phyloP scores from a whole-genome alignment of 305 asterid genomes.

The Fraxinus paxiana region DNA sequence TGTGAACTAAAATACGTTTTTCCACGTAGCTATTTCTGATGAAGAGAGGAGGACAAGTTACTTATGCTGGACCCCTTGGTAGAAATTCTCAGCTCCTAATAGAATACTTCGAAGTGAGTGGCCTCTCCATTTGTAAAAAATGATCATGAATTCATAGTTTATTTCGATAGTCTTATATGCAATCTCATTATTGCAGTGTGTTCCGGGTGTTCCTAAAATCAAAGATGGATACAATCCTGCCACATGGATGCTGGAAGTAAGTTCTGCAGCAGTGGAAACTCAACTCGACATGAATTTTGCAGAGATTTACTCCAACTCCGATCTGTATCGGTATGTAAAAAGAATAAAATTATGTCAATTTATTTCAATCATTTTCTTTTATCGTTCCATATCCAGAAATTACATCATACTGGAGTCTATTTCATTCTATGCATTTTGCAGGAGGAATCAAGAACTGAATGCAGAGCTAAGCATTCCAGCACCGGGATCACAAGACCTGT shows the following conservation, averaged over 20 bases:
- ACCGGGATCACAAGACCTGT: slow-evolving; percentile 37
- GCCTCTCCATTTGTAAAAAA: background rate
- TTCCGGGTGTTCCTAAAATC: slow-evolving; percentile 38
- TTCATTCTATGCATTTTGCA: slow-evolving; percentile 8
- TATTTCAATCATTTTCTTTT: background rate
- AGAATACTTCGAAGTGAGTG: slow-evolving; percentile 48
- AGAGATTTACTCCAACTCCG: slow-evolving; percentile 36
- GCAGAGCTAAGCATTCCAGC: slow-evolving; percentile 37
- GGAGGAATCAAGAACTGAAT: slow-evolving; percentile 40
- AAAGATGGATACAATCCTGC: slow-evolving; percentile 46
- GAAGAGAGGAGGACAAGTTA: slow-evolving; percentile 59
- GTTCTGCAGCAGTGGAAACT: slow-evolving; percentile 34
- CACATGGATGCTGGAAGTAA: slow-evolving; percentile 50
- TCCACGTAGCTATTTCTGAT: slow-evolving; percentile 33
- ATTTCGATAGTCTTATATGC: background rate
- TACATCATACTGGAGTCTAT: background rate
- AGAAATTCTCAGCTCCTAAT: slow-evolving; percentile 33
- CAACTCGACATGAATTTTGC: slow-evolving; percentile 37
- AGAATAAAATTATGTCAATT: background rate
- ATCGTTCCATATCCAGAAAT: background rate
- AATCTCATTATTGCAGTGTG: slow-evolving; percentile 22
- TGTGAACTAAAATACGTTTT: background rate
- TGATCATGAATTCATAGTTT: background rate
- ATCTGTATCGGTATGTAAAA: slow-evolving; percentile 29
- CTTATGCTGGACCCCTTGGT: slow-evolving; percentile 53